phyloP scores from a whole-genome alignment of 257 asterid species.

The Paulownia fortunei region DNA sequence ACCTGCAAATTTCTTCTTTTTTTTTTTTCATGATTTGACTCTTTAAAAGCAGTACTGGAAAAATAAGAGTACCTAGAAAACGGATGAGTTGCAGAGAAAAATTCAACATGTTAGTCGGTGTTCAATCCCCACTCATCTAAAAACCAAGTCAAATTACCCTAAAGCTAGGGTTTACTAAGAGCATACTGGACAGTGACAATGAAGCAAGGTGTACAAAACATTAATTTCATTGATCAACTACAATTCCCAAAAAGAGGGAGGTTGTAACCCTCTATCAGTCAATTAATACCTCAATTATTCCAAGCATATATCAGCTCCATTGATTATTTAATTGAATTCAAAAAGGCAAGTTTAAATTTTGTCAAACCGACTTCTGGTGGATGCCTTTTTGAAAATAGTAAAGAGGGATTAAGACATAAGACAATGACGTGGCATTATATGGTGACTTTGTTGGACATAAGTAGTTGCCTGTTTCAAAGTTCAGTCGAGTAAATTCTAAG shows the following conservation, averaged over 20 bases:
- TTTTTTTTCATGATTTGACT: too few relatives aligned
- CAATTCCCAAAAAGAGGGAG: not conserved
- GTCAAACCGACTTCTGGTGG: constrained; percentile 71
- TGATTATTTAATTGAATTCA: constrained; percentile 24
- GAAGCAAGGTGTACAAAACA: not conserved
- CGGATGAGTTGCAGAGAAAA: not conserved
- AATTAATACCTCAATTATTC: constrained; percentile 25
- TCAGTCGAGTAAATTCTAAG: not conserved
- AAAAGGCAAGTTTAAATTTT: constrained; percentile 25
- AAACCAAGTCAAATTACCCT: constrained; percentile 43
- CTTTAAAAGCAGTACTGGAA: too few relatives aligned
- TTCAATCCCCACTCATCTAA: not conserved
- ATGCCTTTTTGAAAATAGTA: constrained; percentile 32
- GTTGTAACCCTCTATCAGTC: constrained; percentile 10
- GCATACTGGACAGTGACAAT: constrained; percentile 32
- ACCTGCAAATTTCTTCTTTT: too few relatives aligned
- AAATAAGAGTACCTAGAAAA: not conserved
- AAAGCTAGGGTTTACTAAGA: constrained; percentile 34
- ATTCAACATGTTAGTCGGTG: constrained; percentile 19
- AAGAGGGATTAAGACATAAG: constrained; percentile 30
- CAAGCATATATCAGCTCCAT: not conserved
- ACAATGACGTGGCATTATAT: constrained; percentile 8
- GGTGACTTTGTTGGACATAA: not conserved
- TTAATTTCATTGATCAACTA: not conserved
- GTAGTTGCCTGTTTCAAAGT: not conserved